phyloP scores from a whole-genome alignment of 805 yeast genomes.

The Limtongia smithiae region DNA sequence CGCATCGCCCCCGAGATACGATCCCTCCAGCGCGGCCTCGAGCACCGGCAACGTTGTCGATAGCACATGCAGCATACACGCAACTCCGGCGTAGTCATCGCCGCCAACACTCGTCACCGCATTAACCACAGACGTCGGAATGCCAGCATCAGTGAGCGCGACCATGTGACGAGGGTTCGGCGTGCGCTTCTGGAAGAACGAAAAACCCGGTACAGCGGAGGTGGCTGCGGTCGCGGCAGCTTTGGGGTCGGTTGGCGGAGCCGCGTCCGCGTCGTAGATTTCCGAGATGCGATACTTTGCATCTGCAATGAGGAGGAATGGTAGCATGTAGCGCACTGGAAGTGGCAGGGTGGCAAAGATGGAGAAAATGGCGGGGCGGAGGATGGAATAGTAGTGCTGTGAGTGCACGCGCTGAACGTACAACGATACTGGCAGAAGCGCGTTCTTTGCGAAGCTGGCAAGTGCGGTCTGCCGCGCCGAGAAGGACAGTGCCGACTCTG shows the following conservation, averaged over 20 bases:
- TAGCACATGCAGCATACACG: constrained; percentile 25
- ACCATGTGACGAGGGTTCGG: not conserved
- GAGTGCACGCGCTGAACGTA: constrained; percentile 29
- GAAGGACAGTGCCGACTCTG: constrained; percentile 8
- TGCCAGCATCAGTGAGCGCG: not conserved
- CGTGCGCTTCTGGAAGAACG: constrained; percentile 16
- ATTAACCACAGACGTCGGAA: constrained; percentile 14
- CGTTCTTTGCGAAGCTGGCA: constrained; percentile 15
- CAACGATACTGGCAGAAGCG: constrained; percentile 21
- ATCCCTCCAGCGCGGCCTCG: constrained; percentile 4
- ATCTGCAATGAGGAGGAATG: constrained; percentile 9
- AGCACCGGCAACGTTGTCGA: constrained; percentile 13
- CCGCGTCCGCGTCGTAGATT: constrained; percentile 14
- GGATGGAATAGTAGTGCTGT: constrained; percentile 22
- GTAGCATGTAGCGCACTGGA: constrained; percentile 24
- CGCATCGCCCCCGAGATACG: constrained; percentile 3
- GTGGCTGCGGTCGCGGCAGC: not conserved
- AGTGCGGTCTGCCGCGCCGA: constrained; percentile 23
- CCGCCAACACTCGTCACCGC: constrained; percentile 17
- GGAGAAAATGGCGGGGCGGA: constrained; percentile 25
- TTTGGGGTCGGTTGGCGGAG: not conserved
- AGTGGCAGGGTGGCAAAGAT: constrained; percentile 12
- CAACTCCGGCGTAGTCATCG: constrained; percentile 19
- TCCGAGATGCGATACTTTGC: constrained; percentile 20
- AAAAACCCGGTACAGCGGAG: constrained; percentile 11